Evolutionary conservation across 495 filamentous ascomycete species (phyloP), one percentile per base, ranked within the genome.

Genomic region (Trichoderma asperelloides): DNA sequence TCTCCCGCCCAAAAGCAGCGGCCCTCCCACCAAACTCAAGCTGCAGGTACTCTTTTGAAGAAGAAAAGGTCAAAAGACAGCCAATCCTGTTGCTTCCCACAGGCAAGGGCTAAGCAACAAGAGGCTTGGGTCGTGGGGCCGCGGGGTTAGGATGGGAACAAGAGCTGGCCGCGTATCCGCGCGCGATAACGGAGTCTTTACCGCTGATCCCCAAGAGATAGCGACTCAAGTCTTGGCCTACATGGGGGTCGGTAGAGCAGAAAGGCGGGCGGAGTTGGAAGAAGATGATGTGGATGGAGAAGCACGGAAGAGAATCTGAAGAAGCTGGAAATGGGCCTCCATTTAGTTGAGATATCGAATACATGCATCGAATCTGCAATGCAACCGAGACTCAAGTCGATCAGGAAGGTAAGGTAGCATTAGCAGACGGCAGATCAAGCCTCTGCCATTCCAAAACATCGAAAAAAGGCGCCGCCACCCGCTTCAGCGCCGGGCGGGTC

Each of bases 81-180:
- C 55, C 55, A 60, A 60, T 60, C 27, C 30, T 25, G 30, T 23
- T 9, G n/a, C 47, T 51, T 51, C 47, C 23, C 55, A 30, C 55
- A 13, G 8, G 28, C 55, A 60, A 60, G 27, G 55, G 55, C 55
- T 60, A 60, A 7, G 55, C 11, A 25, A 60, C 55, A 60, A 60
- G 27, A 28, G 25, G 55, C 2, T 30, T 60, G 55, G 55, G 25
- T 13, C 55, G 55, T 60, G 55, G 55, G 55, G 55, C 55, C 25
- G 55, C 55, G 55, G 55, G 55, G 25, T 28, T 60, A 60, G 25
- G 25, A 60, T 60, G 55, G 55, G 55, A 30, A 60, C 25, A 27
- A 21, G 15, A 27, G 23, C n/a, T 25, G 49, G 49, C n/a, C 18
- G 49, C 11, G 49, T 47, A 47, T 16, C 43, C 43, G 43, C 43